phyloP scores from a whole-genome alignment of 2,329 filamentous ascomycete species.

The Calonectria naviculata region DNA sequence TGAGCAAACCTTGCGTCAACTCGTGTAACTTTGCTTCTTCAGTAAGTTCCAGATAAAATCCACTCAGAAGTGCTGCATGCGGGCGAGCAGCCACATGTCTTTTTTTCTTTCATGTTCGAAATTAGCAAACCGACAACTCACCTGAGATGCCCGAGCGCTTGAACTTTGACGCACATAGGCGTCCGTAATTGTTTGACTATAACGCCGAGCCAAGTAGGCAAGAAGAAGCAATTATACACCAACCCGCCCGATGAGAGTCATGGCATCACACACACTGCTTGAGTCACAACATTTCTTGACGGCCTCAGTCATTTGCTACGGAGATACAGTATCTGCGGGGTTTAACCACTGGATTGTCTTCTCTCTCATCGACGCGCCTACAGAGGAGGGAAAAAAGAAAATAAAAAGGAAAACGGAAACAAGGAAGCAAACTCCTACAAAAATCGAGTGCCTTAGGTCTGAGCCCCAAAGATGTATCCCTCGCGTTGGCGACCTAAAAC shows the following conservation, averaged over 20 bases:
- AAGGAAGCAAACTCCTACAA: no score
- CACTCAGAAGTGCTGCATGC: not conserved
- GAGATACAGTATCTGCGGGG: slow-evolving; percentile 19
- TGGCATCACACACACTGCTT: slow-evolving; percentile 6
- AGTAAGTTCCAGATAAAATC: not conserved
- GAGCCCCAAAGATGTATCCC: slow-evolving; percentile 24
- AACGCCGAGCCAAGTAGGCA: slow-evolving; percentile 1
- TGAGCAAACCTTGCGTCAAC: not conserved
- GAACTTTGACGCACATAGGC: not conserved
- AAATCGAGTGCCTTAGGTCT: slow-evolving; percentile 30
- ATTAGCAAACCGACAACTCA: slow-evolving; percentile 15
- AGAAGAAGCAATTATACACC: not conserved
- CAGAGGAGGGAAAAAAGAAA: not conserved
- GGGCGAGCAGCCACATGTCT: not conserved
- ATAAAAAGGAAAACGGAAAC: no score
- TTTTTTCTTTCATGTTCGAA: not conserved
- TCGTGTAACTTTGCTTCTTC: slow-evolving; percentile 16
- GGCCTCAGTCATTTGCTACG: slow-evolving; percentile 22
- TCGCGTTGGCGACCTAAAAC: slow-evolving; percentile 23
- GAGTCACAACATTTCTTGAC: slow-evolving; percentile 12
- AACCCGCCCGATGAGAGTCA: slow-evolving; percentile 12
- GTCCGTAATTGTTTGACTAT: not conserved
- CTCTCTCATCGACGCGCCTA: slow-evolving; percentile 18
- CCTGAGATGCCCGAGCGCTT: slow-evolving; percentile 13
- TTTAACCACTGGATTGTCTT: slow-evolving; percentile 24